Percentiles rank a stretch among this genome's conserved stretches.
Evolutionary conservation across 2,329 filamentous ascomycete species (phyloP).

Genomic region (Colletotrichum musae): DNA sequence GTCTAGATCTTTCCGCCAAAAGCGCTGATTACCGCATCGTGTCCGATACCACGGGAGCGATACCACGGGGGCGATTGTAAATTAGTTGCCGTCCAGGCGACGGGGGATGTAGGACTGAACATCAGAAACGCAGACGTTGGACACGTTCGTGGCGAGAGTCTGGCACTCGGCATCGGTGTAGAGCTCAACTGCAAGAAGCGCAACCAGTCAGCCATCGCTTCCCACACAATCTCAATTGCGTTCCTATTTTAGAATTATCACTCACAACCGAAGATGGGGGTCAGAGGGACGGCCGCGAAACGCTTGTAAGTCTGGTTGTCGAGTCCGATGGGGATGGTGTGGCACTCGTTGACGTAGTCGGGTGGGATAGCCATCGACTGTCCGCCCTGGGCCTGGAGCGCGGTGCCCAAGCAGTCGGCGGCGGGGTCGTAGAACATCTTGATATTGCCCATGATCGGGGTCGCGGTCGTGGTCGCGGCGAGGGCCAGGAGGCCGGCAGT

Average conservation of each 20-base stretch:
- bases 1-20: too few species aligned
- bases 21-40: background rate
- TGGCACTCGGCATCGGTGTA: slow-evolving; percentile 28
- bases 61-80: too few species aligned
- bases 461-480: slow-evolving; percentile 18
- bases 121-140: slow-evolving; percentile 31
- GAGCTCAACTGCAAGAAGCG: slow-evolving; percentile 8
- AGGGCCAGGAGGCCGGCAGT: slow-evolving; percentile 24
- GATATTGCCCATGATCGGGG: slow-evolving; percentile 29
- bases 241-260: background rate
- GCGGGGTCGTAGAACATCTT: slow-evolving; percentile 33
- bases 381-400: slow-evolving; percentile 10
- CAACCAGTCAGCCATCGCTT: background rate
- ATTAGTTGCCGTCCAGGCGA: slow-evolving; percentile 21
- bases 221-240: background rate
- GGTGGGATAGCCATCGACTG: slow-evolving; percentile 8
- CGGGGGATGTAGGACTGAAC: slow-evolving; percentile 31
- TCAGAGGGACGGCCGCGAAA: slow-evolving; percentile 19
- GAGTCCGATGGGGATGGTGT: background rate
- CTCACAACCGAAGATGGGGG: slow-evolving; percentile 24
- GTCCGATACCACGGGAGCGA: background rate
- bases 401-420: slow-evolving; percentile 10
- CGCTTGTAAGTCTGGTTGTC: slow-evolving; percentile 27
- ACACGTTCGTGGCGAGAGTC: slow-evolving; percentile 26
- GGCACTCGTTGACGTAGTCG: slow-evolving; percentile 7